Evolutionary conservation across 768 basidiomycete species (phyloP), one percentile per base, ranked within the genome.

Genomic region (Lentinula guzmanii): DNA sequence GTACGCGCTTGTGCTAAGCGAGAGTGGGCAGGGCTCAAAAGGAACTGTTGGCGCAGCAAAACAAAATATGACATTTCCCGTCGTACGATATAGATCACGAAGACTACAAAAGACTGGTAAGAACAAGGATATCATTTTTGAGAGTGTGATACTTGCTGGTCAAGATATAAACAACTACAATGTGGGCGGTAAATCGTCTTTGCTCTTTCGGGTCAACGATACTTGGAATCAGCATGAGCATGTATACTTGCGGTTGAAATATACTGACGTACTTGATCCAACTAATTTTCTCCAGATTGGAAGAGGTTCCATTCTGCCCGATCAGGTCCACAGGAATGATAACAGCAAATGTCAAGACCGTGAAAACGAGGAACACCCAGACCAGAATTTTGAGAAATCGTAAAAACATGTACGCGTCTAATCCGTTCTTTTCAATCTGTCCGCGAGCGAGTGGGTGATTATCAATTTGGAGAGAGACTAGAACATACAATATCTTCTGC

Each of bases 301-400:
- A 65, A n/a, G 65, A 61, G 3, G 70, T 66, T n/a, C 71, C 71
- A 5, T 67, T 59, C 2, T 82, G 69, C n/a, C 76, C 76, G 4
- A 75, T 80, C 4, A 78, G 70, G 60, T 87, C 78, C 51, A 85
- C 75, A 10, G 87, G 87, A 2, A 89, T 64, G 34, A 89, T 78
- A 46, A 88, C 72, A n/a, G 76, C 57, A 75, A 87, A 89, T 4
- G 87, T 86, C n/a, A 83, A 42, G 53, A 84, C 18, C 64, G 83
- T 89, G 65, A 79, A 79, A 8, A 75, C 70, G 10, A 76, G 62
- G 69, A 88, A 86, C 7, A 86, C 81, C 63, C 78, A 69, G 63
- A 89, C 82, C n/a, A 82, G 71, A 61, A 89, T 82, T 68, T 83
- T 82, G 63, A 87, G 69, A 72, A 86, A 86, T 59, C 88, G 81